Base-by-base conservation (phyloP, 2,329 filamentous ascomycete genomes). In the Polychaeton citri region DNA sequence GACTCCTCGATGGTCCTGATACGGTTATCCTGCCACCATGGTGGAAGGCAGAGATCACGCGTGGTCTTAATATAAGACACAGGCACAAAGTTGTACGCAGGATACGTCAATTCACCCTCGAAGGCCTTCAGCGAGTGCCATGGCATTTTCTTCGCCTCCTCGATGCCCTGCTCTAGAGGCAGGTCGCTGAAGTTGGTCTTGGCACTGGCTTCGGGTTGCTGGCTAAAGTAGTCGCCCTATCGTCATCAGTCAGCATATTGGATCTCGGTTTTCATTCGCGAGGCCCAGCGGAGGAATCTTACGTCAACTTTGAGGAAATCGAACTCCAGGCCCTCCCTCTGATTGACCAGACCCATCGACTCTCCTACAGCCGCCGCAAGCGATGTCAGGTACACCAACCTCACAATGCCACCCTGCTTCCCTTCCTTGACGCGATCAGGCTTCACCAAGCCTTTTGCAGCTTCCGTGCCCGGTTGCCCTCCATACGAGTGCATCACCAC, bases 401-500 rank as follows among this genome's bases (percentile, higher is more conserved):
- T 40, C 3, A 45, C 34, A 12, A 54, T 45, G 7, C 52, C 48
- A 24, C 46, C 47, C 8, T 34, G 28, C 15, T 43, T 40, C 15
- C 40, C 41, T 2, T 38, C 32, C 13, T 30, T 26, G 21, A 28
- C 24, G 17, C 48, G 37, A 30, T 47, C 40, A 9, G 36, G 21
- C 30, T 47, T 46, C 30, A 34, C 36, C 26, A 46, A 42, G 32
- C 41, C 45, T 38, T 47, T 42, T 26, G 43, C 44, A 8, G 52
- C 48, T 30, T 53, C 49, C 21, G 39, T 43, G 31, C 47, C 50
- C 5, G 43, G 42, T 9, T 52, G 36, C 8, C 51, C 52, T 31
- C 50, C 54, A 37, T 53, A 51, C 3, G 47, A 51, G 40, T 57
- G 53, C 44, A 53, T 48, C 7, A 50, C 42, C 1, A 56, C 33